These are phyloP conservation scores for Colletotrichum sp. DNA, from an alignment of 2,329 filamentous ascomycete genomes.

Conservation along the genomic window DNA sequence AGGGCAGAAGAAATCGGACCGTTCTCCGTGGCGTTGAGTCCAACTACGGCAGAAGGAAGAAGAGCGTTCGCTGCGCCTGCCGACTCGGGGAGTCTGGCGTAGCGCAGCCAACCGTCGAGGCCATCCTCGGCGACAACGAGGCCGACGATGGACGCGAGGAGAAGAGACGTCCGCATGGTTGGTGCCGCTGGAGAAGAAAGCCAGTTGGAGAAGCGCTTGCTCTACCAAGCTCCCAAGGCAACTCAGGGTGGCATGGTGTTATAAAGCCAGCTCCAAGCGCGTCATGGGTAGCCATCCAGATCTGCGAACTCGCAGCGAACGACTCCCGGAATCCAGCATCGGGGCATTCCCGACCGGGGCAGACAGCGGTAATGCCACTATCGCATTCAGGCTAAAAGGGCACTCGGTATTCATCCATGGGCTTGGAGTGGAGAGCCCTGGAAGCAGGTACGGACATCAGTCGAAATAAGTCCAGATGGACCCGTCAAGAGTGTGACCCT, in stretches of 20 bases:
- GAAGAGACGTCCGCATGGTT: constrained; percentile 31
- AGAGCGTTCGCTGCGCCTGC: constrained; percentile 39
- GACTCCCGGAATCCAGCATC: neutral
- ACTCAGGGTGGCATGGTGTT: neutral
- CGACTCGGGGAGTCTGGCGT: constrained; percentile 53
- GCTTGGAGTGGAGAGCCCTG: neutral
- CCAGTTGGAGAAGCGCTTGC: constrained; percentile 8
- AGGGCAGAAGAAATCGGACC: constrained; percentile 66
- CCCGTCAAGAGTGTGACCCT: constrained; percentile 3
- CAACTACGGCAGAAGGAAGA: constrained; percentile 57
- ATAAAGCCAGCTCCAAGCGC: neutral
- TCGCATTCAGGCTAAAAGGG: constrained; percentile 19
- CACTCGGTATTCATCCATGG: constrained; percentile 10
- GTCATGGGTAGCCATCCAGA: neutral
- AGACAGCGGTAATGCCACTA: neutral
- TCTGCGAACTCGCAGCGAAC: constrained; percentile 1
- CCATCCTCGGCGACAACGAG: constrained; percentile 63
- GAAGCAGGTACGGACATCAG: neutral
- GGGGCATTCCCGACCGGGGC: neutral
- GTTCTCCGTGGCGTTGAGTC: constrained; percentile 56
- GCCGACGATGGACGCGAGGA: constrained; percentile 35
- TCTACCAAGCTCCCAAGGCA: neutral
- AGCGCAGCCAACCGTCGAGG: constrained; percentile 67
- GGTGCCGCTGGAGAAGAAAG: neutral
- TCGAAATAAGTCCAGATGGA: neutral